A percentile compares a stretch with the other conserved stretches of the same genome.
These are phyloP conservation scores for Neurospora sp. DNA, from an alignment of 495 filamentous ascomycete genomes.

Conservation along the genomic window DNA sequence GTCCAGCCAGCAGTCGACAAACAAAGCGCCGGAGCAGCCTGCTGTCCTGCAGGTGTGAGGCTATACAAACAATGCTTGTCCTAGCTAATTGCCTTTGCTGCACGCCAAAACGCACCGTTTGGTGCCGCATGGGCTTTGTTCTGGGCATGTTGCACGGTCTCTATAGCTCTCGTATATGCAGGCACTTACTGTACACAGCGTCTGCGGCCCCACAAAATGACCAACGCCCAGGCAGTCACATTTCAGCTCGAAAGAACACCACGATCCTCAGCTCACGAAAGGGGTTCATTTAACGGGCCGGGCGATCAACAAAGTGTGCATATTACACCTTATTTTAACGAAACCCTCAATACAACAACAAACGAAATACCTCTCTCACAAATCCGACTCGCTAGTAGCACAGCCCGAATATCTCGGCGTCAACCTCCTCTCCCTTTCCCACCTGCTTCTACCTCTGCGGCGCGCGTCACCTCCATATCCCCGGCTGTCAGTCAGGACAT, in stretches of 20 bases:
- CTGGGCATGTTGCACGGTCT: neutral
- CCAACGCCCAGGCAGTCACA: neutral
- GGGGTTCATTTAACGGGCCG: no score
- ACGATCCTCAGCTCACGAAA: no score
- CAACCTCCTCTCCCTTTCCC: neutral
- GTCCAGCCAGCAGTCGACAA: neutral
- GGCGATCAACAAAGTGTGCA: neutral
- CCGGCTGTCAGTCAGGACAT: neutral
- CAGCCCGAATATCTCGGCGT: neutral
- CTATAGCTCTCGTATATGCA: accelerated
- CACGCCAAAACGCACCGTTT: no score
- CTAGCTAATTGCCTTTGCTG: no score
- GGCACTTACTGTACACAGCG: neutral
- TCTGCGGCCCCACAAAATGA: neutral
- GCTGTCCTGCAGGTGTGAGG: neutral
- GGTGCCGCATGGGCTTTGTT: neutral
- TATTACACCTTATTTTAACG: neutral
- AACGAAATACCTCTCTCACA: neutral
- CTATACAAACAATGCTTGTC: neutral
- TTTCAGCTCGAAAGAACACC: neutral
- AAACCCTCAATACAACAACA: neutral
- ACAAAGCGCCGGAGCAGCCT: neutral
- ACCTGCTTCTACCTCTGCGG: neutral
- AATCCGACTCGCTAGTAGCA: neutral
- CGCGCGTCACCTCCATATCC: neutral